Evolutionary conservation across 1,284 basidiomycete species (phyloP), one percentile per base, ranked within the genome.

Genomic region (Exobasidium rhododendri): DNA sequence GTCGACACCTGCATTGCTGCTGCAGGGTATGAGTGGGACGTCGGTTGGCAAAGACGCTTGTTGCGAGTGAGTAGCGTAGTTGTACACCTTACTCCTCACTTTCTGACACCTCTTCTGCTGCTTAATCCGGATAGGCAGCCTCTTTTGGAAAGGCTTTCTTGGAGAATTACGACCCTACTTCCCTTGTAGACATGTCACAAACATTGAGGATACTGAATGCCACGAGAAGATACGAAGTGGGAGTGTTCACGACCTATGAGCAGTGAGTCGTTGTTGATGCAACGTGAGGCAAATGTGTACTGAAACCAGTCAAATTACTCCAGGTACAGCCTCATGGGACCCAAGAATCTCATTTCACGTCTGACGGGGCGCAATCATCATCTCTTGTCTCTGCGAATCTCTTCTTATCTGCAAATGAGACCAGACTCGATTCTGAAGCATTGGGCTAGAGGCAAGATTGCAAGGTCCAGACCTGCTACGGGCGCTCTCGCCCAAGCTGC

Each of bases 161-260:
- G 65, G 94, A 97, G 78, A 83, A 92, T 40, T 90, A 93, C 80
- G 91, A 97, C 79, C 89, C 94, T 0, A 88, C 87, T 0, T 89
- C 92, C 74, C 94, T 96, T 73, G 86, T 98, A 43, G 84, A 86
- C 44, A 94, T 94, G 88, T 91, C 92, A 0, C 89, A 93, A 77
- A 88, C 87, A 0, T 83, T 98, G 45, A 92, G 94, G 75, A 93
- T 98, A n/a, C 83, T 98, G 49, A 97, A 98, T 75, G 91, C 92
- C 4, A 89, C 94, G 28, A 86, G 93, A 46, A 89, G 86, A 75
- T 92, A 89, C 71, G 90, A 94, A 73, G 88, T 97, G 52, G 94
- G 93, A 0, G 89, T 98, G 52, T 94, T 94, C 0, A 85, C 97
- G 43, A 94, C 92, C 1, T n/a, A n/a, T n/a, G n/a, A n/a, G n/a